Evolutionary conservation across 495 filamentous ascomycete genomes (phyloP).

Genomic region (Podospora pseudoanserina): DNA sequence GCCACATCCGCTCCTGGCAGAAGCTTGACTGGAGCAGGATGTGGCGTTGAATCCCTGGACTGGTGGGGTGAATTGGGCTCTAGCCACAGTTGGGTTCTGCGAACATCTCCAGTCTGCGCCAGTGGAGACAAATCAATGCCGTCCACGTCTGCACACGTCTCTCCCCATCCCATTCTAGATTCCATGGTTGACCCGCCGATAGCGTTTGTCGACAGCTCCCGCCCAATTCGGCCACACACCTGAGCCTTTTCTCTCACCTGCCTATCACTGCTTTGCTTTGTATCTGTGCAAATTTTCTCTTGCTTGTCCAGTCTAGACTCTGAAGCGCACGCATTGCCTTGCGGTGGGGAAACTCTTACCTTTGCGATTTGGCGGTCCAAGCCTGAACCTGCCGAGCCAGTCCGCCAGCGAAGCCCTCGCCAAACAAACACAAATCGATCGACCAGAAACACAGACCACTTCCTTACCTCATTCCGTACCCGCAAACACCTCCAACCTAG

Average conservation of each 20-base stretch:
- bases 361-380: background rate
- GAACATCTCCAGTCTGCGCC: background rate
- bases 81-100: background rate
- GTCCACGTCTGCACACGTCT: conserved; percentile 29
- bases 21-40: background rate
- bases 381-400: background rate
- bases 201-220: conserved; percentile 9
- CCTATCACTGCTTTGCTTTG: background rate
- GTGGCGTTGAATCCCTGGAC: background rate
- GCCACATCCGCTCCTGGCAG: conserved; percentile 13
- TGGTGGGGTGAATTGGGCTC: background rate
- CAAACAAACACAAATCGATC: background rate
- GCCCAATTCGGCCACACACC: background rate
- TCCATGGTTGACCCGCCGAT: background rate
- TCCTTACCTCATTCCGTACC: background rate
- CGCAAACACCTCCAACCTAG: background rate
- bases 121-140: conserved; percentile 27
- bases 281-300: background rate
- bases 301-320: background rate
- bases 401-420: background rate
- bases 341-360: conserved; percentile 9
- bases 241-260: background rate
- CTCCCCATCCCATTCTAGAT: background rate
- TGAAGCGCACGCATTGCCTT: conserved; percentile 3
- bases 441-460: background rate